Percentiles rank a stretch among this genome's conserved stretches.
These are phyloP conservation scores for Umbelopsis sp. DNA, from an alignment of 192 early-diverging fungal genomes.

Conservation along the genomic window DNA sequence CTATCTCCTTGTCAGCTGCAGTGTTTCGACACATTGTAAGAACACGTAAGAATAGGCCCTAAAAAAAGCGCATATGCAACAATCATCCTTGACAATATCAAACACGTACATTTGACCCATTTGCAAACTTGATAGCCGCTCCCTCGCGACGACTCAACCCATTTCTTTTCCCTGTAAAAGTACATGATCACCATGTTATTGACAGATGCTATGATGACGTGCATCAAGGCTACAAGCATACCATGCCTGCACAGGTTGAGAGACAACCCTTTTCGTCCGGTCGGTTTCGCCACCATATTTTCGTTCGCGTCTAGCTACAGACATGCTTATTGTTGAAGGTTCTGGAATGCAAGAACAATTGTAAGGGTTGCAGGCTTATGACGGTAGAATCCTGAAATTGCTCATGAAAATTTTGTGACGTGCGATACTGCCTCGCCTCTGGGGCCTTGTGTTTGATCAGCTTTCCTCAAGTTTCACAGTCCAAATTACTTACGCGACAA, in stretches of 20 bases:
- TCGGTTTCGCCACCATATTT: slow-evolving; percentile 18
- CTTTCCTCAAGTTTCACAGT: too few relatives aligned
- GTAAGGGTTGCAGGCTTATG: too few relatives aligned
- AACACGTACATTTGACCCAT: slow-evolving; percentile 8
- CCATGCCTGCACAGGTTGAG: slow-evolving; percentile 22
- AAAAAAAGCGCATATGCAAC: too few relatives aligned
- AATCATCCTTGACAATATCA: background rate
- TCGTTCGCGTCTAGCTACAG: slow-evolving; percentile 13
- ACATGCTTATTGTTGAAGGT: background rate
- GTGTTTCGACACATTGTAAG: background rate
- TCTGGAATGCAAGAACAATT: too few relatives aligned
- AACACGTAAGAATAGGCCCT: background rate
- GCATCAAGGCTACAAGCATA: background rate
- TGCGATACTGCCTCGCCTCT: too few relatives aligned
- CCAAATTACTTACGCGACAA: background rate
- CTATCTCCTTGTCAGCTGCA: slow-evolving; percentile 9
- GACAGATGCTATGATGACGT: too few relatives aligned
- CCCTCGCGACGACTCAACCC: slow-evolving; percentile 9
- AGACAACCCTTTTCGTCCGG: slow-evolving; percentile 8
- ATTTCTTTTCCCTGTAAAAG: slow-evolving; percentile 4
- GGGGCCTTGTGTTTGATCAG: too few relatives aligned
- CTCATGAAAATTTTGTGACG: too few relatives aligned
- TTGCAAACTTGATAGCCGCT: background rate
- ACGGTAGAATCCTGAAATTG: too few relatives aligned
- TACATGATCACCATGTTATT: background rate